A percentile compares a stretch with the other conserved stretches of the same genome.
Evolutionary conservation across 169 alveolate genomes (phyloP).

Genomic region (Plasmodium blacklocki): DNA sequence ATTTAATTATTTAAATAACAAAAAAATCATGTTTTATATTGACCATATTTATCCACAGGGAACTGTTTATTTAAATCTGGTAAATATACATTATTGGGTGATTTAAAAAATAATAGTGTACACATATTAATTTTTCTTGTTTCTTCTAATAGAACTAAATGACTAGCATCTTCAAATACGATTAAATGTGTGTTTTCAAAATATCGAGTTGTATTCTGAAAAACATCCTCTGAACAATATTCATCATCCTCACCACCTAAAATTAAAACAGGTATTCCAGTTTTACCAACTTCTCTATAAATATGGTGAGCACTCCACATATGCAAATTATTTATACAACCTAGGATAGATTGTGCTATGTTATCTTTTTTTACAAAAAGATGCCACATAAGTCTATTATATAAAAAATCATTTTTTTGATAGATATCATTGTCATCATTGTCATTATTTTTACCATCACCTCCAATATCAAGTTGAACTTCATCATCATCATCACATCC

Average conservation of each 20-base stretch:
- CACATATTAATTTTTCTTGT: constrained; percentile 45
- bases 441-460: too few relatives aligned
- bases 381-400: constrained; percentile 84
- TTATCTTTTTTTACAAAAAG: constrained; percentile 80
- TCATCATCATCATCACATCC: constrained; percentile 12
- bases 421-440: too few relatives aligned
- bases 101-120: constrained; percentile 33
- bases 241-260: constrained; percentile 64
- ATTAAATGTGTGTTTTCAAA: constrained; percentile 59
- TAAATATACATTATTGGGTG: constrained; percentile 45
- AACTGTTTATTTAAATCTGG: constrained; percentile 29
- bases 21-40: not conserved
- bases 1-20: too few relatives aligned
- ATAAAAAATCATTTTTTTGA: constrained; percentile 53
- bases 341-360: constrained; percentile 78
- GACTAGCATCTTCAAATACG: constrained; percentile 63
- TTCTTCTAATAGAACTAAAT: constrained; percentile 59
- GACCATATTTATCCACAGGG: constrained; percentile 38
- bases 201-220: constrained; percentile 38
- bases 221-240: constrained; percentile 53
- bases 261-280: constrained; percentile 57
- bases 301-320: constrained; percentile 84
- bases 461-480: too few relatives aligned
- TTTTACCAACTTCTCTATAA: constrained; percentile 79
- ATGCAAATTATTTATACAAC: constrained; percentile 83